phyloP scores from a whole-genome alignment of 129 eudicot species.

The Lactuca sativa region DNA sequence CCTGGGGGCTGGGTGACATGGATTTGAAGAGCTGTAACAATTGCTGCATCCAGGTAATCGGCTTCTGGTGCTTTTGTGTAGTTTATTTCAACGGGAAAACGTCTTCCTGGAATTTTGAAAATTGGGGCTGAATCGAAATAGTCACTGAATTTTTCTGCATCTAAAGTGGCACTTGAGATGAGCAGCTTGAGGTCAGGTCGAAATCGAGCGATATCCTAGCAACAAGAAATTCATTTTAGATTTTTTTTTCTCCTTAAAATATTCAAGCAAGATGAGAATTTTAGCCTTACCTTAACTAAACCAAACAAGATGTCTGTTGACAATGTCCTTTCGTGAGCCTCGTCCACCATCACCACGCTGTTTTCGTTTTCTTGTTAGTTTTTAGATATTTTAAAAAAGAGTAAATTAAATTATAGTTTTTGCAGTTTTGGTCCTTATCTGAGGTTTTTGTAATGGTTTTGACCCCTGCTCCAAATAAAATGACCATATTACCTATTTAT shows the following conservation, averaged over 20 bases:
- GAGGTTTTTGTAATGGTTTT: background rate
- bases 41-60: slow-evolving; percentile 93
- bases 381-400: background rate
- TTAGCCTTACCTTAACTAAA: slow-evolving; percentile 71
- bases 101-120: slow-evolving; percentile 87
- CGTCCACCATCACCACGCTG: slow-evolving; percentile 97
- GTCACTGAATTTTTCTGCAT: slow-evolving; percentile 92
- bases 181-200: slow-evolving; percentile 90
- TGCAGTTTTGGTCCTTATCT: background rate
- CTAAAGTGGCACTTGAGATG: slow-evolving; percentile 94
- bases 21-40: slow-evolving; percentile 87
- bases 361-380: slow-evolving; percentile 2
- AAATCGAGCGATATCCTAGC: slow-evolving; percentile 81
- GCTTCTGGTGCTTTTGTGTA: slow-evolving; percentile 98
- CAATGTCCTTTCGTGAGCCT: slow-evolving; percentile 93
- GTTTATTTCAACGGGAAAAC: slow-evolving; percentile 87
- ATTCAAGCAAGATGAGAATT: background rate
- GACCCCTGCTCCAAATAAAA: background rate
- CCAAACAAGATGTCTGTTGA: slow-evolving; percentile 92
- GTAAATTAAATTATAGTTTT: background rate
- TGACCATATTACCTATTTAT: background rate
- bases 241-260: background rate
- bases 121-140: slow-evolving; percentile 97
- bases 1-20: slow-evolving; percentile 89
- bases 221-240: slow-evolving; percentile 6